phyloP scores from a whole-genome alignment of 2,329 filamentous ascomycete species.

The Cladorrhinum sp. region DNA sequence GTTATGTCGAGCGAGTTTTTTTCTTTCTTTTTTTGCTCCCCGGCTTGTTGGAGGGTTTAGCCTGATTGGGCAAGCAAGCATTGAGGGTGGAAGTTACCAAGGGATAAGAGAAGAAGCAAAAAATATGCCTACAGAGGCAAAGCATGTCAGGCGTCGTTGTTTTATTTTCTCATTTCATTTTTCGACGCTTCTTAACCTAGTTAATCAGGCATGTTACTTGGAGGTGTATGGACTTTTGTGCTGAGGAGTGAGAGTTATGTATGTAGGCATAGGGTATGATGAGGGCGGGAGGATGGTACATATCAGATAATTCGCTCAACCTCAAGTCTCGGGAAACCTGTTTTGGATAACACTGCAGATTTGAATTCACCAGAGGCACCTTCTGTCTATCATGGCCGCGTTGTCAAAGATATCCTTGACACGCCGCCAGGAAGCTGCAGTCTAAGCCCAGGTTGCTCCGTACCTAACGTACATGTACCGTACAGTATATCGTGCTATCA shows the following conservation, averaged over 20 bases:
- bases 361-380: too few relatives aligned
- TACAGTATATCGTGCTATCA: too few relatives aligned
- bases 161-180: background rate
- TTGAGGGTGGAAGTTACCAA: too few relatives aligned
- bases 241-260: background rate
- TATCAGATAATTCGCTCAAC: background rate
- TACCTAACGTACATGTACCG: too few relatives aligned
- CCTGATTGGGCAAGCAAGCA: background rate
- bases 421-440: too few relatives aligned
- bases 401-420: too few relatives aligned
- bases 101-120: background rate
- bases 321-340: too few relatives aligned
- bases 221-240: too few relatives aligned
- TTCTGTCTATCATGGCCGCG: too few relatives aligned
- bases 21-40: conserved; percentile 6
- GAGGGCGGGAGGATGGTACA: background rate
- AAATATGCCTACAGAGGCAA: background rate
- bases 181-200: background rate
- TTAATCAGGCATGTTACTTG: background rate
- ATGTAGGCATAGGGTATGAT: background rate
- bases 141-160: conserved; percentile 6
- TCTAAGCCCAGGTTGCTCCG: too few relatives aligned
- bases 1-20: too few relatives aligned
- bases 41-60: background rate
- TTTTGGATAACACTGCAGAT: too few relatives aligned